A percentile compares a stretch with the other conserved stretches of the same genome.
Conservation (phyloP, 192 early-diverging fungal species). For the Coemansia sp. region DNA sequence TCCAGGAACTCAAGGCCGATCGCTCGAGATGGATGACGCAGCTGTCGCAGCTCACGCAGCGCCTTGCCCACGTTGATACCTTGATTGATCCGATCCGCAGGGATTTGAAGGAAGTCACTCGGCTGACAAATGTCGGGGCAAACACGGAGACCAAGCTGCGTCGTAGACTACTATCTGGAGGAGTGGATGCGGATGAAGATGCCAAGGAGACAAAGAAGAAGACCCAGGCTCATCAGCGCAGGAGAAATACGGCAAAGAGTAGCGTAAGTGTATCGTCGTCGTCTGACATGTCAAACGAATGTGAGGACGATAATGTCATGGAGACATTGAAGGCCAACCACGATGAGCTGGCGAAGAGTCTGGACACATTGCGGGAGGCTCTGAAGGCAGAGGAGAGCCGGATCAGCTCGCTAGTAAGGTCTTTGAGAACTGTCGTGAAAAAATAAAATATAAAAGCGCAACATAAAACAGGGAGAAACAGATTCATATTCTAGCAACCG, state of each 20-base stretch:
- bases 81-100: constrained; percentile 20
- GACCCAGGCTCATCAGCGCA: background rate
- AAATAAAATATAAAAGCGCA: background rate
- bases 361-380: constrained; percentile 13
- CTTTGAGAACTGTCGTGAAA: background rate
- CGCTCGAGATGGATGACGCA: constrained; percentile 15
- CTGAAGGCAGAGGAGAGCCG: background rate
- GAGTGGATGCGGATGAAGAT: background rate
- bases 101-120: constrained; percentile 16
- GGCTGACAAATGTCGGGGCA: background rate
- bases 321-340: background rate
- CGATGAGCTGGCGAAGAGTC: background rate
- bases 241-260: background rate
- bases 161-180: constrained; percentile 2
- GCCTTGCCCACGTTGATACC: constrained; percentile 11
- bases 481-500: too few species aligned
- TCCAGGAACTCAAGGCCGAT: constrained; percentile 26
- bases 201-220: background rate
- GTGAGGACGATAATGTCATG: background rate
- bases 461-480: too few species aligned
- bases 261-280: too few species aligned
- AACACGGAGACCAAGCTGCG: constrained; percentile 8
- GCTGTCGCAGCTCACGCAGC: constrained; percentile 6
- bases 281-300: background rate
- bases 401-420: background rate